These are phyloP conservation scores for Beauveria asiatica DNA, from an alignment of 2,329 filamentous ascomycete genomes.

Conservation along the genomic window DNA sequence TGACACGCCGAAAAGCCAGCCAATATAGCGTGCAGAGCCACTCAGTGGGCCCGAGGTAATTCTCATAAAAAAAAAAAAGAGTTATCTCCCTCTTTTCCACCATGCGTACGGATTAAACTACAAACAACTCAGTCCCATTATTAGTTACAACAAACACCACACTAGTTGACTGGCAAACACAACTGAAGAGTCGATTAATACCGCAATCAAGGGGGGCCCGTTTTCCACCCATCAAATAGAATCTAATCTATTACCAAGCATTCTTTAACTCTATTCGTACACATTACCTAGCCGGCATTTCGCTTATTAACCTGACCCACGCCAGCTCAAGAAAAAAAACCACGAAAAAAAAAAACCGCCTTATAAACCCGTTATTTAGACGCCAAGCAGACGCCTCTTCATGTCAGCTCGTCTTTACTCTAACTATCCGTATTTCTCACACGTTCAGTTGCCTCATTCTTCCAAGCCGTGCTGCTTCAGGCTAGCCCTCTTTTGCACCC, in stretches of 20 bases:
- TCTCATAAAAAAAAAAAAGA: too few species aligned
- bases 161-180: too few species aligned
- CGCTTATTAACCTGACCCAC: too few species aligned
- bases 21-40: too few species aligned
- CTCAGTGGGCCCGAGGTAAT: too few species aligned
- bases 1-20: too few species aligned
- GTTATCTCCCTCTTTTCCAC: too few species aligned
- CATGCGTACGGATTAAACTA: too few species aligned
- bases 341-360: background rate
- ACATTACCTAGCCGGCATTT: too few species aligned
- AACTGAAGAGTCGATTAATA: background rate
- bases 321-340: background rate
- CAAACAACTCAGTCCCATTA: too few species aligned
- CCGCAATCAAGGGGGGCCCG: background rate
- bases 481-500: background rate
- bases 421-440: background rate
- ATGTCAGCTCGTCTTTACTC: background rate
- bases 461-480: conserved; percentile 1
- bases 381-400: background rate
- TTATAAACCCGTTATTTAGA: background rate
- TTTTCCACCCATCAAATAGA: conserved; percentile 3
- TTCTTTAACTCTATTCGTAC: background rate
- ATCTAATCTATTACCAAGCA: background rate
- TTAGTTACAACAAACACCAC: background rate
- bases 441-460: background rate